phyloP scores from a whole-genome alignment of 2,329 filamentous ascomycete species.

The Diaporthe amygdali region DNA sequence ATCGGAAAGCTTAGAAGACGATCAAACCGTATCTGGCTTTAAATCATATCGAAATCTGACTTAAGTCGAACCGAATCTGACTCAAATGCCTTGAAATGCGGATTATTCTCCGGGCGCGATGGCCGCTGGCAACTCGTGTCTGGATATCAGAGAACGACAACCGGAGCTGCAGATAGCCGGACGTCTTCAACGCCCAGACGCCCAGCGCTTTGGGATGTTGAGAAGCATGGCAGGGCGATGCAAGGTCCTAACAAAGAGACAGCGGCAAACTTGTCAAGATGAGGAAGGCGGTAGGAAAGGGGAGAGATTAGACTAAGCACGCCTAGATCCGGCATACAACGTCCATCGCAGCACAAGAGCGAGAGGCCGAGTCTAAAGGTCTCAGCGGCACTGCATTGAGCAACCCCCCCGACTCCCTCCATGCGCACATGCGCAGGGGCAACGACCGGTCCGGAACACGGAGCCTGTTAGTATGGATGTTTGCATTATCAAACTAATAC shows the following conservation, averaged over 20 bases:
- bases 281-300: conserved; percentile 13
- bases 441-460: not conserved
- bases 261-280: not conserved
- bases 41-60: not conserved
- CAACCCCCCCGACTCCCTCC: not conserved
- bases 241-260: not conserved
- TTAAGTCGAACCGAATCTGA: not conserved
- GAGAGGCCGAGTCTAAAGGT: not conserved
- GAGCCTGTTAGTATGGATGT: not conserved
- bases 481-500: conserved; percentile 8
- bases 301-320: not conserved
- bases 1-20: not conserved
- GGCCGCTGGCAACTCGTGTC: not conserved
- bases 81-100: not conserved
- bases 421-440: conserved; percentile 4
- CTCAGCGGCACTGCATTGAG: not conserved
- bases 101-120: not conserved
- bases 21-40: conserved; percentile 8
- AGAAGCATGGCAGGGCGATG: not conserved
- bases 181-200: not conserved
- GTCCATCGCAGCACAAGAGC: not conserved
- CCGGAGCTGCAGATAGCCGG: not conserved
- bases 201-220: not conserved
- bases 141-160: not conserved
- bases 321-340: conserved; percentile 13